phyloP scores from a whole-genome alignment of 306 rosid species.

The Begonia peltatifolia region DNA sequence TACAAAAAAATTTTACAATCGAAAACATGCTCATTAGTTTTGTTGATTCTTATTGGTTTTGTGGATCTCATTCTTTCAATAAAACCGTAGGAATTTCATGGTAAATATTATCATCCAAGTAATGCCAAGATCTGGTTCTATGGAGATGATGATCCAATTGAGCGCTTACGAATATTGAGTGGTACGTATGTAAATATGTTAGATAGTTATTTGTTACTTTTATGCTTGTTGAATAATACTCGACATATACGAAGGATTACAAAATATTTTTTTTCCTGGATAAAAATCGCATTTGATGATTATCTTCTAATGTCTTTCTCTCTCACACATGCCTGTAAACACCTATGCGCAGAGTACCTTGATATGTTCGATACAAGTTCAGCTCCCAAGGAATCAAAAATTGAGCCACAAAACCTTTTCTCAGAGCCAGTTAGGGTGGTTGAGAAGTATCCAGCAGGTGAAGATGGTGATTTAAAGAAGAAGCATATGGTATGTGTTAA shows the following conservation, averaged over 20 bases:
- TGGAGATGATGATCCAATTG: constrained; percentile 92
- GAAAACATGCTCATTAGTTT: neutral
- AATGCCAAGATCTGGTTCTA: constrained; percentile 95
- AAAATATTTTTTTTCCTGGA: neutral
- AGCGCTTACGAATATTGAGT: constrained; percentile 71
- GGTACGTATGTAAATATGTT: constrained; percentile 25
- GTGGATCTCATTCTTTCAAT: constrained; percentile 3
- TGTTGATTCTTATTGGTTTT: neutral
- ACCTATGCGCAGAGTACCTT: constrained; percentile 49
- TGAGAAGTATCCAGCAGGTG: constrained; percentile 85
- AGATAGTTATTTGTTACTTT: no score
- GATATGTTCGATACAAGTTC: constrained; percentile 69
- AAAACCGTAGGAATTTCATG: constrained; percentile 70
- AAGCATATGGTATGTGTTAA: constrained; percentile 81
- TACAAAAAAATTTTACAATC: neutral
- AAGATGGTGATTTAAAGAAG: constrained; percentile 75
- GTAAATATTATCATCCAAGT: constrained; percentile 87
- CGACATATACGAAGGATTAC: neutral
- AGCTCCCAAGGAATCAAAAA: constrained; percentile 61
- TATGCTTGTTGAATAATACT: no score
- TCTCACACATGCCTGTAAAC: constrained; percentile 2
- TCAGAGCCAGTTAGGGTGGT: constrained; percentile 68
- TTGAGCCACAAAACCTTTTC: constrained; percentile 58
- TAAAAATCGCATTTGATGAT: neutral
- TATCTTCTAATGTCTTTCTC: constrained; percentile 13